Conservation (phyloP, 2,329 filamentous ascomycete species). For the Epichloe hybrida region DNA sequence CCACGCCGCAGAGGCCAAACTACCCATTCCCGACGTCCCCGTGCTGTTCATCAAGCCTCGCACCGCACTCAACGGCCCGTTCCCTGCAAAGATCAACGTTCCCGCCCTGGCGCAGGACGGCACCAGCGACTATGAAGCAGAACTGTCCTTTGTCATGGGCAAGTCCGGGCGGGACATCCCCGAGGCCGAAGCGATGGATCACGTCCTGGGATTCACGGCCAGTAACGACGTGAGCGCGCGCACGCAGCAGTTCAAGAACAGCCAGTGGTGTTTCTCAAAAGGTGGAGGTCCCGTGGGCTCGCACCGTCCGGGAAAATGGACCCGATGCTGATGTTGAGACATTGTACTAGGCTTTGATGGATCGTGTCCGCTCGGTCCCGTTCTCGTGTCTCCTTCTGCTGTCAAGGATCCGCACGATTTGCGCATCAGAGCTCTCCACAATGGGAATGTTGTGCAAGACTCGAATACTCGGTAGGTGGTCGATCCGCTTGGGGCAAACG, state of each 20-base stretch:
- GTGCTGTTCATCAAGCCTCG: constrained; percentile 27
- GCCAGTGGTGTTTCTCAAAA: constrained; percentile 30
- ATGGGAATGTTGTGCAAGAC: constrained; percentile 23
- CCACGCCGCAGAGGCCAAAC: constrained; percentile 24
- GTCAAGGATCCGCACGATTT: constrained; percentile 20
- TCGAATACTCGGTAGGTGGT: constrained; percentile 15
- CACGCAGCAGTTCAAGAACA: constrained; percentile 22
- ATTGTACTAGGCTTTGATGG: constrained; percentile 24
- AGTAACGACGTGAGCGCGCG: constrained; percentile 26
- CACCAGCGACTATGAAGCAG: constrained; percentile 27
- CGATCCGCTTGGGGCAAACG: background rate
- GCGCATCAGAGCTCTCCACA: constrained; percentile 19
- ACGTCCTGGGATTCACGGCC: constrained; percentile 26
- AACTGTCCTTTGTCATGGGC: constrained; percentile 23
- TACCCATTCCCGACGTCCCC: constrained; percentile 22
- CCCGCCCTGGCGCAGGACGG: constrained; percentile 14
- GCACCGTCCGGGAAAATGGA: constrained; percentile 4
- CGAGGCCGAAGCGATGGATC: constrained; percentile 21
- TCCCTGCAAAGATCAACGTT: constrained; percentile 16
- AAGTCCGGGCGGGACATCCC: constrained; percentile 29
- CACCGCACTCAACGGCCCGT: constrained; percentile 21
- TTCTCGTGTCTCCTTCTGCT: constrained; percentile 17
- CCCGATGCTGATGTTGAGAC: constrained; percentile 1
- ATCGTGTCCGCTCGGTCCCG: constrained; percentile 33
- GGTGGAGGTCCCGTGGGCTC: constrained; percentile 11